phyloP scores from a whole-genome alignment of 495 filamentous ascomycete genomes.

The Astrocystis sublimbata region DNA sequence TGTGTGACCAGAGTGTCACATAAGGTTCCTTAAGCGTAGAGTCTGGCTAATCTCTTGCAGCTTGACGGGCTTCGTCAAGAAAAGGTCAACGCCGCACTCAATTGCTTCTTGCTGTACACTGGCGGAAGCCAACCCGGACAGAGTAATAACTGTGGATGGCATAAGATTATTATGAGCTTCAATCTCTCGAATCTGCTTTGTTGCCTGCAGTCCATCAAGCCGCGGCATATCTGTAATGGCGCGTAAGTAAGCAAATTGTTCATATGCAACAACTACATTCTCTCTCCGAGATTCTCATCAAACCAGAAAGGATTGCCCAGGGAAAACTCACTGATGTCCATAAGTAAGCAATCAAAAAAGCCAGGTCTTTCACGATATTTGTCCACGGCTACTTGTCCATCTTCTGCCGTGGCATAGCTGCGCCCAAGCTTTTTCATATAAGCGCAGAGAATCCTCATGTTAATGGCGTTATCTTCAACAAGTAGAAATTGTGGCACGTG shows the following conservation, averaged over 20 bases:
- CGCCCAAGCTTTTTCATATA: conserved; percentile 58
- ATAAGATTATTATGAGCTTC: conserved; percentile 40
- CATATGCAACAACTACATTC: neutral
- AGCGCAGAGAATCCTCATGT: conserved; percentile 48
- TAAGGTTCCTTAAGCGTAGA: conserved; percentile 17
- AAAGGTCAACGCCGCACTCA: conserved; percentile 67
- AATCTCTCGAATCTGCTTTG: conserved; percentile 59
- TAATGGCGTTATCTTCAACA: conserved; percentile 49
- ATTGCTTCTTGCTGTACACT: conserved; percentile 67
- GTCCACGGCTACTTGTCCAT: conserved; percentile 61
- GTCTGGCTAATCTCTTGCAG: conserved; percentile 38
- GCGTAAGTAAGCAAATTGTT: neutral
- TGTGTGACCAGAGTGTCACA: neutral
- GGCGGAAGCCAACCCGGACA: conserved; percentile 67
- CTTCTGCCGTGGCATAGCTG: conserved; percentile 53
- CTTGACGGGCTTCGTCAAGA: conserved; percentile 70
- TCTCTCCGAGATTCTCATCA: neutral
- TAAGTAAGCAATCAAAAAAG: conserved; percentile 47
- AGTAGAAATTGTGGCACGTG: conserved; percentile 30
- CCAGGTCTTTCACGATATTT: conserved; percentile 38
- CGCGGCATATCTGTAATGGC: conserved; percentile 60
- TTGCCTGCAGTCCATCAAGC: conserved; percentile 67
- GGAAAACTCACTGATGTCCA: conserved; percentile 53
- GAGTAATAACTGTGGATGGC: conserved; percentile 63
- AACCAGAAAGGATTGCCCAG: neutral